Evolutionary conservation across 2,329 filamentous ascomycete genomes (phyloP).

Genomic region (Intubia oerlemansii): DNA sequence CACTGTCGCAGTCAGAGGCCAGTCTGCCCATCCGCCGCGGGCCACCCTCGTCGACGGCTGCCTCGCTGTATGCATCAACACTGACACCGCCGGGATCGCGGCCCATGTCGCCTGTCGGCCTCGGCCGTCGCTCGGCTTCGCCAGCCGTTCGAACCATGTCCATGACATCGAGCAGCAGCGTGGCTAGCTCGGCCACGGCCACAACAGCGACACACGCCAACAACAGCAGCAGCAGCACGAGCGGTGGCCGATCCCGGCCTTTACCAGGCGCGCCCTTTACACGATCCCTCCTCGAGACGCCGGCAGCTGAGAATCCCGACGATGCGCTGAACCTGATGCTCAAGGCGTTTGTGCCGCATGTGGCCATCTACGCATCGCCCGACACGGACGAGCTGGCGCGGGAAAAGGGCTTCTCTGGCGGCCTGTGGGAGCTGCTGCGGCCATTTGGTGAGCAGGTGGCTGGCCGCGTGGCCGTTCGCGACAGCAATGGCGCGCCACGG

Average conservation of each 20-base stretch:
- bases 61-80: constrained; percentile 43
- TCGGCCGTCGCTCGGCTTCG: constrained; percentile 26
- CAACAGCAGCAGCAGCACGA: background rate
- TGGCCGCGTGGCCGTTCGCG: constrained; percentile 75
- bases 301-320: constrained; percentile 4
- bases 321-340: constrained; percentile 36
- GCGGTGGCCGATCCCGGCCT: constrained; percentile 9
- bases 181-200: constrained; percentile 10
- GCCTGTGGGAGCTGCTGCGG: constrained; percentile 65
- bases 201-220: background rate
- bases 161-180: constrained; percentile 19
- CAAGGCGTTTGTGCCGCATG: constrained; percentile 70
- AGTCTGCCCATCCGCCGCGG: constrained; percentile 27
- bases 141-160: constrained; percentile 26
- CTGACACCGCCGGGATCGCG: constrained; percentile 47
- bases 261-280: constrained; percentile 15
- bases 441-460: constrained; percentile 79
- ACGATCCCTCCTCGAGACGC: constrained; percentile 16
- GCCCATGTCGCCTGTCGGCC: constrained; percentile 41
- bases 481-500: constrained; percentile 69
- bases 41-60: constrained; percentile 31
- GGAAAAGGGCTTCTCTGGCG: constrained; percentile 67
- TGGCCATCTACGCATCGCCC: constrained; percentile 67
- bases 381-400: constrained; percentile 65
- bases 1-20: constrained; percentile 29